A percentile compares a stretch with the other conserved stretches of the same genome.
These are phyloP conservation scores for Ascochyta fabae DNA, from an alignment of 2,329 filamentous ascomycete genomes.

Conservation along the genomic window DNA sequence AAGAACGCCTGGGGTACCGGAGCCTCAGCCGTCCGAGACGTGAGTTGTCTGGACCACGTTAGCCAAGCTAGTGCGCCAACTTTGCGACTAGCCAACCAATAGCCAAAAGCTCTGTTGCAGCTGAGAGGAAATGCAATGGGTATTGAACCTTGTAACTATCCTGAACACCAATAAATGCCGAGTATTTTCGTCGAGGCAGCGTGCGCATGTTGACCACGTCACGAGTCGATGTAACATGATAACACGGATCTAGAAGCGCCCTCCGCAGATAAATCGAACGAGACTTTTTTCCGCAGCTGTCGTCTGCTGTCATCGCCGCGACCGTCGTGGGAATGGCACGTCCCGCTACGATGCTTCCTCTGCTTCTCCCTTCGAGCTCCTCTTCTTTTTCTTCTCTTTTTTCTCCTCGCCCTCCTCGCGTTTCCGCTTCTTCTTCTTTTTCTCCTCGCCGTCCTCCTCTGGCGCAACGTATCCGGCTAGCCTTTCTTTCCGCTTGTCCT, in stretches of 20 bases:
- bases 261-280: not conserved
- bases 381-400: slow-evolving; percentile 54
- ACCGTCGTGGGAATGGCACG: too few species aligned
- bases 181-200: slow-evolving; percentile 1
- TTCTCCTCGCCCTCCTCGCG: slow-evolving; percentile 59
- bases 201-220: not conserved
- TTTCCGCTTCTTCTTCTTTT: slow-evolving; percentile 56
- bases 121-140: slow-evolving; percentile 20
- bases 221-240: not conserved
- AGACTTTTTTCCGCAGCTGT: not conserved
- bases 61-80: slow-evolving; percentile 9
- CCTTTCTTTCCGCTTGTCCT: slow-evolving; percentile 83
- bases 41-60: slow-evolving; percentile 19
- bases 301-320: not conserved
- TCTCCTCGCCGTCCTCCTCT: slow-evolving; percentile 69
- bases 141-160: slow-evolving; percentile 30
- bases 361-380: slow-evolving; percentile 33
- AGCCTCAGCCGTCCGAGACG: slow-evolving; percentile 21
- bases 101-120: not conserved
- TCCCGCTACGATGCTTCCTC: slow-evolving; percentile 24
- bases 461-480: slow-evolving; percentile 88
- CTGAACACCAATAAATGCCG: slow-evolving; percentile 36
- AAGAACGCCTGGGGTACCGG: slow-evolving; percentile 12
- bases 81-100: not conserved
- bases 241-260: not conserved